Percentiles rank a stretch among this genome's conserved stretches.
Conservation (phyloP, 257 asterid genomes). For the Petrea volubilis region DNA sequence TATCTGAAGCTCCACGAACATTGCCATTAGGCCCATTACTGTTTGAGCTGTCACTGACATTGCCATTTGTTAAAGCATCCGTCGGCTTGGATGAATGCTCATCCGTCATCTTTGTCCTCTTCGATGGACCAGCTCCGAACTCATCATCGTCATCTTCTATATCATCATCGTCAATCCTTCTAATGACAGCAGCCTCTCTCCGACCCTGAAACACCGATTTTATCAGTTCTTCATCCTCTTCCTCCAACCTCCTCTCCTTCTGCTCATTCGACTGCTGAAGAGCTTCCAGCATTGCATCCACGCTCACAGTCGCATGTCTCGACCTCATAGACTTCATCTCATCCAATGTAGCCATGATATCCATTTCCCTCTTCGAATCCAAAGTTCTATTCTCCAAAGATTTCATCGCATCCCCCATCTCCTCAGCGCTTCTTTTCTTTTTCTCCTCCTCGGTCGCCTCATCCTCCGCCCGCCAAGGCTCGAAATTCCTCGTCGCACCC, state of each 20-base stretch:
- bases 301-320: constrained; percentile 83
- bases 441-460: constrained; percentile 45
- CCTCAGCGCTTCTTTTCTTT: constrained; percentile 70
- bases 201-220: constrained; percentile 64
- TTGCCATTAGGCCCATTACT: constrained; percentile 40
- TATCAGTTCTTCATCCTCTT: constrained; percentile 79
- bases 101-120: constrained; percentile 50
- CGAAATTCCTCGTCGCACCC: constrained; percentile 78
- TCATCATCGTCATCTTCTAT: constrained; percentile 49
- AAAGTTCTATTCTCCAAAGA: constrained; percentile 82
- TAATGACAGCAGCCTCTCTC: constrained; percentile 35
- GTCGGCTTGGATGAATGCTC: constrained; percentile 43
- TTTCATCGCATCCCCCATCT: constrained; percentile 98
- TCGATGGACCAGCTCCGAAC: constrained; percentile 31
- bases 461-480: constrained; percentile 62
- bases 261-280: constrained; percentile 58
- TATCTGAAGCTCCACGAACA: constrained; percentile 19
- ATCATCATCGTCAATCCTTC: constrained; percentile 69
- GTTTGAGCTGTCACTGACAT: constrained; percentile 29
- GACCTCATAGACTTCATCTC: constrained; percentile 98
- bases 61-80: constrained; percentile 35
- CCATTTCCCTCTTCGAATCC: constrained; percentile 93
- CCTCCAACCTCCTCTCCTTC: constrained; percentile 61
- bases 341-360: constrained; percentile 84
- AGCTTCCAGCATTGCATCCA: constrained; percentile 87